Evolutionary conservation across 495 filamentous ascomycete genomes (phyloP).

Genomic region (Pyrenula massariospora): DNA sequence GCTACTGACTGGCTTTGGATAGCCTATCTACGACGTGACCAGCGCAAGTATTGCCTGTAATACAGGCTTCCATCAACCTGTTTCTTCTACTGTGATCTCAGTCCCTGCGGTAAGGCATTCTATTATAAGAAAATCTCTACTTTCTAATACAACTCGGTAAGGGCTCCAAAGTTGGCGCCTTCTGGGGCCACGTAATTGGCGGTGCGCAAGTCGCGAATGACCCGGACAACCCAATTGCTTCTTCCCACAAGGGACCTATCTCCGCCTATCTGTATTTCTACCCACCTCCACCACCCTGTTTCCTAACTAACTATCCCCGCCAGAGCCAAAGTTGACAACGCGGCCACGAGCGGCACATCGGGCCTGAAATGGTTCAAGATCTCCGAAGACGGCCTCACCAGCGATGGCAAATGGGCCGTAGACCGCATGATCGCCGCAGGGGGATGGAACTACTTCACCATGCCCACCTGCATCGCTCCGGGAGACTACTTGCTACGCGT

Average conservation of each 20-base stretch:
- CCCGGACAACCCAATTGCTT: neutral
- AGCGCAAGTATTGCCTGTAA: neutral
- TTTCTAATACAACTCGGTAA: no score
- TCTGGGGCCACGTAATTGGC: neutral
- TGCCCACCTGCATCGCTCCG: constrained; percentile 49
- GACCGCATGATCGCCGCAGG: constrained; percentile 57
- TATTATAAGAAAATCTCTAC: no score
- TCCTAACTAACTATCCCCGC: neutral
- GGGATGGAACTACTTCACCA: constrained; percentile 58
- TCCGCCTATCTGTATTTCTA: neutral
- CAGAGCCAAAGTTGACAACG: neutral
- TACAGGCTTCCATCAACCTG: neutral
- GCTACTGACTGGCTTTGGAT: no score
- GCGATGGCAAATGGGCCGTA: constrained; percentile 51
- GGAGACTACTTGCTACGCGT: constrained; percentile 73
- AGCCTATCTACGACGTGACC: neutral
- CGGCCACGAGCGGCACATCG: constrained; percentile 44
- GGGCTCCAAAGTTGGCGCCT: neutral
- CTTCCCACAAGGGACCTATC: neutral
- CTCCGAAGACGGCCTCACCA: constrained; percentile 43
- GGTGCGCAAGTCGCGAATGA: neutral
- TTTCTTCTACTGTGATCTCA: neutral
- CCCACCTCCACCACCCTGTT: neutral
- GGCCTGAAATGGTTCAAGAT: constrained; percentile 69
- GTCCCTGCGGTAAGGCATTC: no score